Base-by-base conservation (phyloP, 2,329 filamentous ascomycete species). In the Sarocladiaceae sp. region DNA sequence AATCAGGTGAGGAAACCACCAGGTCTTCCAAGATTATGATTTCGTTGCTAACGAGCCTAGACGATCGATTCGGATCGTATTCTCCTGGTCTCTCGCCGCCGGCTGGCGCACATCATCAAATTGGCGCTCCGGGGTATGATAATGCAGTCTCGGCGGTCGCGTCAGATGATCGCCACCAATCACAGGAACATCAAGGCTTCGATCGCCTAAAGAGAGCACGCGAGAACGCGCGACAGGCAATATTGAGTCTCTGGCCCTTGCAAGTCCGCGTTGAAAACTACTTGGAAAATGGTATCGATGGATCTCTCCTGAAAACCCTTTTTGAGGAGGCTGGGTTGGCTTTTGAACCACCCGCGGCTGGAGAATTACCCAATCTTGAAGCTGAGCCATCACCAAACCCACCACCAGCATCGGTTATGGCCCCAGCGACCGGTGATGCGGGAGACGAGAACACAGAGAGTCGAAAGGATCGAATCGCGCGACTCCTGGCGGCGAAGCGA, bases 241-340 rank as follows among this genome's bases (percentile, higher is more conserved):
- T 92, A 35, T 66, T 89, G 26, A 77, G 80, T 33, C 71, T 92
- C 3, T 78, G 74, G 70, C 74, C 77, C 1, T 65, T 88, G 54
- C 87, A 89, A 47, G 82, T 95, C 53, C 82, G 82, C 18, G 96
- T 86, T 62, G 77, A 86, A 52, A 79, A 89, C 54, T 85, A 93
- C 53, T 72, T 92, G 12, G 76, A 83, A 11, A 87, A 93, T 65
- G 87, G 89, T 1, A 77, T 93, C 37, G 80, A 91, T 58, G 74
- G 79, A 31, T 66, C 67, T 1, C 63, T 90, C 11, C 69, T 96
- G 31, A 78, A 76, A 52, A 66, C 71, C 26, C 73, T 94, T 1
- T 94, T 91, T 60, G 71, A 76, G 23, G 84, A 90, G 18, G 70
- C 94, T 3, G 83, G 84, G 3, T 74, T 91, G 3, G 26, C 44